phyloP scores from a whole-genome alignment of 177 flowering plant genomes.

The Telopea speciosissima region DNA sequence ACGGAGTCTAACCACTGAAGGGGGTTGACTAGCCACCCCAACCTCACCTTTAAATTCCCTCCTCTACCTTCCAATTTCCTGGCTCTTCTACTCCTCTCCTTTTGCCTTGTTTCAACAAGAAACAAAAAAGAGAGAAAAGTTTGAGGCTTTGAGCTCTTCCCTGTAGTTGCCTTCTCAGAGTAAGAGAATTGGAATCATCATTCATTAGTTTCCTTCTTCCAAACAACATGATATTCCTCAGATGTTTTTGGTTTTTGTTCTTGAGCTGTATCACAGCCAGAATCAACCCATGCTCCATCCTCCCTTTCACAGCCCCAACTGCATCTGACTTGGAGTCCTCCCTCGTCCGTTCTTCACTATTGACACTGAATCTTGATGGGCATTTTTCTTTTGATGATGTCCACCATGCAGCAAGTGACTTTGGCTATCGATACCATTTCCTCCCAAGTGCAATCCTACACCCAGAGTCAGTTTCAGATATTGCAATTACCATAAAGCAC shows the following conservation, averaged over 20 bases:
- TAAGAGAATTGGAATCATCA: conserved; percentile 30
- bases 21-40: conserved; percentile 52
- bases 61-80: conserved; percentile 26
- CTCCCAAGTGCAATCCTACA: conserved; percentile 59
- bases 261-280: conserved; percentile 35
- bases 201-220: conserved; percentile 24
- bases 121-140: conserved; percentile 3
- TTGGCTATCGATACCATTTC: conserved; percentile 51
- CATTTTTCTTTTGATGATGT: conserved; percentile 42
- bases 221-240: conserved; percentile 25
- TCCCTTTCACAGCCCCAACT: conserved; percentile 11
- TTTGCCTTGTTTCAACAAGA: conserved; percentile 22
- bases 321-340: conserved; percentile 7
- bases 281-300: conserved; percentile 35
- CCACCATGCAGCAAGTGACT: conserved; percentile 55
- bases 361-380: conserved; percentile 43
- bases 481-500: conserved; percentile 48
- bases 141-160: neutral
- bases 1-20: conserved; percentile 48
- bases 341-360: conserved; percentile 28
- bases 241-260: conserved; percentile 37
- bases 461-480: conserved; percentile 63
- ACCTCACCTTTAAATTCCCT: conserved; percentile 42
- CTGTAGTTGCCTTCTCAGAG: conserved; percentile 12
- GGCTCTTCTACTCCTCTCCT: conserved; percentile 29